phyloP scores from a whole-genome alignment of 257 asterid genomes.

The Asclepias syriaca region DNA sequence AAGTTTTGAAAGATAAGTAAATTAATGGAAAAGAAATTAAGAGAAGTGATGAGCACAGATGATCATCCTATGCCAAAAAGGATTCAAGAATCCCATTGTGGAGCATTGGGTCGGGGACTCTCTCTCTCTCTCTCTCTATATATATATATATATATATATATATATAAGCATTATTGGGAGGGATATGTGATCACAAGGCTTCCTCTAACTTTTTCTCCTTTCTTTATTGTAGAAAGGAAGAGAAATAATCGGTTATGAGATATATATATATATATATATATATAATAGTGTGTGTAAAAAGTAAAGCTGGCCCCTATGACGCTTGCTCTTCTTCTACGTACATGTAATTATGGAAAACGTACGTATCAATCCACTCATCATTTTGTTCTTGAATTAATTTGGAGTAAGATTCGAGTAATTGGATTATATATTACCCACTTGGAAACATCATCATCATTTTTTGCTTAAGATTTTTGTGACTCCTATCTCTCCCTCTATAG shows the following conservation, averaged over 20 bases:
- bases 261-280: no score
- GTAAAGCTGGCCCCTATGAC: constrained; percentile 23
- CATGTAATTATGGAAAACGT: neutral
- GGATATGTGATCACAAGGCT: neutral
- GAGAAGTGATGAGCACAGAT: no score
- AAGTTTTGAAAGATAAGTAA: no score
- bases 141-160: no score
- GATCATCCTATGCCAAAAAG: no score
- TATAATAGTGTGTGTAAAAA: no score
- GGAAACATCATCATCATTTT: constrained; percentile 40
- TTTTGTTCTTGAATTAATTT: constrained; percentile 1
- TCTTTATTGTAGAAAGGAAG: neutral
- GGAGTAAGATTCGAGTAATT: constrained; percentile 16
- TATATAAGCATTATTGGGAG: constrained; percentile 13
- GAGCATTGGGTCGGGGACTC: no score
- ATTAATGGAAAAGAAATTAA: no score
- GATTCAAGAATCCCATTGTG: no score
- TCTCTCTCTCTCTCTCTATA: no score
- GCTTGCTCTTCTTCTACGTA: neutral
- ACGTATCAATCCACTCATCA: neutral
- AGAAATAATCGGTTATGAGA: constrained; percentile 5
- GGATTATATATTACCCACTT: constrained; percentile 18
- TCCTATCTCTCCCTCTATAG: neutral
- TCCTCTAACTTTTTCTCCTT: neutral
- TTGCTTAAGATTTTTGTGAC: constrained; percentile 14